phyloP scores from a whole-genome alignment of 192 early-diverging fungal genomes.

The Bifiguratus adelaidae region DNA sequence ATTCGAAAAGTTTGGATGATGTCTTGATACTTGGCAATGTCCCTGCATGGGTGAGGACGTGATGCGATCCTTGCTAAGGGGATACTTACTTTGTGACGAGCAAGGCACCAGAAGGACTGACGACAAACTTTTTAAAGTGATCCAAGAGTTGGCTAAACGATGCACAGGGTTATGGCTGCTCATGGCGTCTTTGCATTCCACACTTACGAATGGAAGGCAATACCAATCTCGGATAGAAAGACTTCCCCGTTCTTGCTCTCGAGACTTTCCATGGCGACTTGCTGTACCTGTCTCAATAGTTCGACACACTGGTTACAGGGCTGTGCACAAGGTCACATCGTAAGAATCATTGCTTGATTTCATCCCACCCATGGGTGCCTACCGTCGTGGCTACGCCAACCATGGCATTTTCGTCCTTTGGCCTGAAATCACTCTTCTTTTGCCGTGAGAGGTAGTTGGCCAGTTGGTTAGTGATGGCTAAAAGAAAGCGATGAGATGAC shows the following conservation, averaged over 20 bases:
- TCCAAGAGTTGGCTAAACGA: conserved; percentile 78
- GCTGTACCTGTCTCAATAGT: conserved; percentile 58
- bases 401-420: conserved; percentile 76
- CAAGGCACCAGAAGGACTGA: conserved; percentile 80
- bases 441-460: conserved; percentile 58
- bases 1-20: conserved; percentile 65
- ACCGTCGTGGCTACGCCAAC: conserved; percentile 52
- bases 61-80: not conserved
- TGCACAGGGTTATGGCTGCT: too few relatives aligned
- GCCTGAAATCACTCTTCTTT: conserved; percentile 83
- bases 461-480: conserved; percentile 65
- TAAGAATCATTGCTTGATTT: not conserved
- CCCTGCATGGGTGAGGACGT: conserved; percentile 29
- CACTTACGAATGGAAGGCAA: conserved; percentile 63
- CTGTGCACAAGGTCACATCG: conserved; percentile 16
- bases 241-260: conserved; percentile 68
- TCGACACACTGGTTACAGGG: conserved; percentile 74
- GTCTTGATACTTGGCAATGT: conserved; percentile 92
- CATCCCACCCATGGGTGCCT: not conserved
- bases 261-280: conserved; percentile 44
- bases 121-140: conserved; percentile 82
- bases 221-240: conserved; percentile 73
- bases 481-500: too few relatives aligned
- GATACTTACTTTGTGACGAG: conserved; percentile 67
- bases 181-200: too few relatives aligned